Conservation (phyloP, 306 rosid species). For the Fragaria ananassa region DNA sequence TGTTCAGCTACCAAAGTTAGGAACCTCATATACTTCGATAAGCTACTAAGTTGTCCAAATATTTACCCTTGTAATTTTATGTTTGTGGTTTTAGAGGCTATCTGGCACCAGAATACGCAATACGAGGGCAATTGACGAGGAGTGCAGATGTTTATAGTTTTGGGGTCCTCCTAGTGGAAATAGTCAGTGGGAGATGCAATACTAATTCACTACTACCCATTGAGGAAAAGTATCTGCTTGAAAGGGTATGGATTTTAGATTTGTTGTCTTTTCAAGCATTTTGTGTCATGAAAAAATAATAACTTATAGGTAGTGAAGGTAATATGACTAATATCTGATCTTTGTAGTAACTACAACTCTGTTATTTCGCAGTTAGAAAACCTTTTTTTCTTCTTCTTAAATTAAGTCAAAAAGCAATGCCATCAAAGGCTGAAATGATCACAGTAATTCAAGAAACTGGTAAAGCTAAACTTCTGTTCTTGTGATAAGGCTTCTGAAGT, state of each 20-base stretch:
- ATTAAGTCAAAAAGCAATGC: background rate
- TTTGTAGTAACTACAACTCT: background rate
- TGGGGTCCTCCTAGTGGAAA: constrained; percentile 85
- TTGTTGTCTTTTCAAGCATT: constrained; percentile 3
- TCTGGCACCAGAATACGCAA: constrained; percentile 96
- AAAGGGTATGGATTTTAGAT: constrained; percentile 56
- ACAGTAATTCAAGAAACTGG: background rate
- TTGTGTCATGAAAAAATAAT: constrained; percentile 1
- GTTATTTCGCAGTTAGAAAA: background rate
- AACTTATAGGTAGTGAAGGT: background rate
- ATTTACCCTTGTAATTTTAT: constrained; percentile 15
- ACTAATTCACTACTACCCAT: constrained; percentile 61
- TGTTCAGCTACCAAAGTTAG: background rate
- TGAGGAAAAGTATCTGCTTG: constrained; percentile 78
- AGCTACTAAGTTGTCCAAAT: background rate
- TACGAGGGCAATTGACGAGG: constrained; percentile 74
- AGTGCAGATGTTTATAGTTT: constrained; percentile 88
- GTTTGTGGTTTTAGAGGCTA: constrained; percentile 64
- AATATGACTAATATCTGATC: background rate
- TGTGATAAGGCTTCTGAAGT: background rate
- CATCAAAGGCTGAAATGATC: background rate
- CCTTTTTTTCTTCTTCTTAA: background rate
- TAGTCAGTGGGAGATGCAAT: constrained; percentile 83
- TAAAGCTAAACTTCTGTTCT: background rate
- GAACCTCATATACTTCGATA: background rate